Evolutionary conservation across 106 monocot genomes (phyloP), one percentile per base, ranked within the genome.

Genomic region (Dendrobium huoshanense): DNA sequence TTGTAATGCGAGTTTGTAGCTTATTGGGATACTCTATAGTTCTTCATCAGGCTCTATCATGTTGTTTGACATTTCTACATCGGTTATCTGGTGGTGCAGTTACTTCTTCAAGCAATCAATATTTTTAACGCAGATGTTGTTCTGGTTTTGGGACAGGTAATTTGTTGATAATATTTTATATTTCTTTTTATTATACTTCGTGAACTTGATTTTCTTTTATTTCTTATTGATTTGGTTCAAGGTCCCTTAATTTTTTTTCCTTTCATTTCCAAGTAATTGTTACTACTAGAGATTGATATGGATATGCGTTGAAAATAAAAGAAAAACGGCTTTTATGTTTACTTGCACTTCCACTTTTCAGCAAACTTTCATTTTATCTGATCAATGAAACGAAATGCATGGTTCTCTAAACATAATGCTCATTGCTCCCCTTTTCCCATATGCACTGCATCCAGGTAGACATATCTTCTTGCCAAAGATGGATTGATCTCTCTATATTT

Each of bases 141-240:
- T 84, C 84, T 95, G 84, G 95, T 95, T 31, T 79, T 95, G 88
- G 95, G 92, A 55, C 95, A 95, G 95, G 95, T 92, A 88, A 59
- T 55, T 80, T 44, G 24, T 25, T 73, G 72, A 40, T 29, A 72
- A 51, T 56, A 29, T 55, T 49, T 49, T 4, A 25, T 58, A 65
- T 80, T 68, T 24, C 22, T 20, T 25, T 20, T 25, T 24, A 9
- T 70, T 70, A 31, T 72, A 72, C 40, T 16, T 7, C 8, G 24
- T 65, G 25, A 65, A 24, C 10, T 65, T 65, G 64, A 10, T 25
- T 65, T 10, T 2, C 64, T 65, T 25, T 65, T 65, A 25, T 65
- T 58, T 65, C 5, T 51, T 51, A 51, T 15, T 24, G 15, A 24
- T 64, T 22, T 25, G 9, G 64, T 64, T 22, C 9, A 8, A 25